Conservation (phyloP, 169 alveolate genomes). For the Plasmodium blacklocki region DNA sequence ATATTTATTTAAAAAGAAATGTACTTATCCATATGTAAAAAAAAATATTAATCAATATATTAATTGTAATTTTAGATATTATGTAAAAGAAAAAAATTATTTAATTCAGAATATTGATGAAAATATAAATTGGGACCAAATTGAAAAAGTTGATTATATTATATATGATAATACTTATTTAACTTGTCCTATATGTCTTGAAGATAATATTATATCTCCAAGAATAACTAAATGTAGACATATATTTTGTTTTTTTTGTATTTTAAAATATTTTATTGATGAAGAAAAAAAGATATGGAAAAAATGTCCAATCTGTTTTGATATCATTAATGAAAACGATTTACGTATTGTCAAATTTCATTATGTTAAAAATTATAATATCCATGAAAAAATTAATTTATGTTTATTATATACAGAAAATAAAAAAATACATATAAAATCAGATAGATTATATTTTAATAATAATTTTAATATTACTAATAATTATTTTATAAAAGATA, state of each 20-base stretch:
- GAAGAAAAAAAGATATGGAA: slow-evolving; percentile 63
- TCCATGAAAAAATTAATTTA: slow-evolving; percentile 39
- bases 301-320: slow-evolving; percentile 50
- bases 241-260: slow-evolving; percentile 80
- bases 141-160: slow-evolving; percentile 78
- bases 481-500: slow-evolving; percentile 57
- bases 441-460: slow-evolving; percentile 35
- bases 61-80: slow-evolving; percentile 72
- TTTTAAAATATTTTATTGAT: slow-evolving; percentile 77
- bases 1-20: slow-evolving; percentile 15
- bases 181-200: slow-evolving; percentile 81
- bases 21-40: slow-evolving; percentile 12
- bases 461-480: slow-evolving; percentile 59
- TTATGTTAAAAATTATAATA: slow-evolving; percentile 49
- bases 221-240: slow-evolving; percentile 80
- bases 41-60: slow-evolving; percentile 53
- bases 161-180: slow-evolving; percentile 77
- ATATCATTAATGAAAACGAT: slow-evolving; percentile 63
- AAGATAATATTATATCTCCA: slow-evolving; percentile 77
- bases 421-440: slow-evolving; percentile 53
- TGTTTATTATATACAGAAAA: slow-evolving; percentile 61
- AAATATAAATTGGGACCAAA: slow-evolving; percentile 75
- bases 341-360: slow-evolving; percentile 53
- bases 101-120: slow-evolving; percentile 27
- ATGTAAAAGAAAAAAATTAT: slow-evolving; percentile 61